Evolutionary conservation across 2,329 filamentous ascomycete genomes (phyloP), one percentile per base, ranked within the genome.

Genomic region (Pestalotiopsis sp.): DNA sequence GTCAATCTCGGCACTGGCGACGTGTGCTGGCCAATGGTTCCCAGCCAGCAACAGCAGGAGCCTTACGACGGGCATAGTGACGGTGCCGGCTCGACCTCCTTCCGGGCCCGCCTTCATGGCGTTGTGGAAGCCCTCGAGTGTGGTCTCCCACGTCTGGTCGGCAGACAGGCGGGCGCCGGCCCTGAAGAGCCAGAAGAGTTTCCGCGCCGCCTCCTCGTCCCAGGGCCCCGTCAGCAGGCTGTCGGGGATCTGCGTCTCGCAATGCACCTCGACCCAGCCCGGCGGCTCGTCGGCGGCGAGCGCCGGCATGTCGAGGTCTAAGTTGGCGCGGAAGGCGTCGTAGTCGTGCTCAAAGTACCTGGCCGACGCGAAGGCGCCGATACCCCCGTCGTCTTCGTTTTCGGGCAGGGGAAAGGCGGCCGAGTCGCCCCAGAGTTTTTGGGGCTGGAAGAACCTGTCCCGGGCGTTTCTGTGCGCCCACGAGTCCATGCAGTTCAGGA

Each of bases 401-500:
- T 17, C 31, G 41, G 69, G 23, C 7, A 65, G 61, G 23, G 73
- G 69, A 4, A 67, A 56, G 14, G 61, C 41, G 23, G 70, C 71
- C 69, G 12, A 73, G 72, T 61, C 74, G 38, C 69, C 75, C 77
- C 76, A 76, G 17, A 76, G 49, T 25, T 72, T 71, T 17, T 70
- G 13, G 70, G 84, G 78, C 61, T 80, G 72, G 67, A 80, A 82
- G 69, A 75, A 75, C 13, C 78, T 76, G 49, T 74, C 72, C 4
- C 73, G 76, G 7, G 79, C 81, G 67, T 82, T 76, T 59, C 74
- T 79, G 27, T 82, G 79, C 59, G 81, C 80, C 84, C 85, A 88
- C 3, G 79, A 76, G 65, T 86, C 81, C 74, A 85, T 82, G 12
- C 85, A 85, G 59, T 83, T 78, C 2, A 86, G 78, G 11, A 88